A percentile compares a stretch with the other conserved stretches of the same genome.
Conservation (phyloP, 495 filamentous ascomycete genomes). For the Neurospora sp. region DNA sequence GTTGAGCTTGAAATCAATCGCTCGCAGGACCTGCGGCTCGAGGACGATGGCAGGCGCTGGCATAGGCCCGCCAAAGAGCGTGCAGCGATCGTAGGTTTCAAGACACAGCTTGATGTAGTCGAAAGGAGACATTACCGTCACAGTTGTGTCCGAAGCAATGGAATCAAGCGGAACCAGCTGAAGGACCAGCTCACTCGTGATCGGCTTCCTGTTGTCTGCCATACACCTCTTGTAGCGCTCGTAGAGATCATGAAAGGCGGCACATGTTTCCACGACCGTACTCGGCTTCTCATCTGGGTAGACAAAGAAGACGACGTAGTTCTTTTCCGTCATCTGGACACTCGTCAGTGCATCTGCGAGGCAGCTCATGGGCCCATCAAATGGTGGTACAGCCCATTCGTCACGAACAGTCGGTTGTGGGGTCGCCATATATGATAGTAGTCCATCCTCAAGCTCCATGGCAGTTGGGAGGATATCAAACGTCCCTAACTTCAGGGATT, state of each 20-base stretch:
- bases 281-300: slow-evolving; percentile 59
- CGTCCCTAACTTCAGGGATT: slow-evolving; percentile 65
- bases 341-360: slow-evolving; percentile 27
- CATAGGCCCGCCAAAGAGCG: slow-evolving; percentile 38
- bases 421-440: slow-evolving; percentile 37
- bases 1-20: slow-evolving; percentile 70
- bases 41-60: slow-evolving; percentile 67
- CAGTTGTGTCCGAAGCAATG: slow-evolving; percentile 51
- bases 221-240: slow-evolving; percentile 52
- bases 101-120: slow-evolving; percentile 62
- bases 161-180: slow-evolving; percentile 72
- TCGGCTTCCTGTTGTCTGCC: slow-evolving; percentile 38
- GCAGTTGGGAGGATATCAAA: slow-evolving; percentile 49
- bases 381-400: slow-evolving; percentile 23
- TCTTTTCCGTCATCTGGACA: slow-evolving; percentile 31
- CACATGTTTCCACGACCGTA: slow-evolving; percentile 65
- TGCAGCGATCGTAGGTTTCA: slow-evolving; percentile 83
- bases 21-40: slow-evolving; percentile 57
- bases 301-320: slow-evolving; percentile 78
- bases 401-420: slow-evolving; percentile 16
- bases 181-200: slow-evolving; percentile 61
- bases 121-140: slow-evolving; percentile 57
- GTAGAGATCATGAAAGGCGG: slow-evolving; percentile 66
- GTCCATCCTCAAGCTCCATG: slow-evolving; percentile 44
- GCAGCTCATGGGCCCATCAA: slow-evolving; percentile 19